A percentile compares a stretch with the other conserved stretches of the same genome.
Evolutionary conservation across 164 flowering plant genomes (phyloP).

Genomic region (Macadamia integrifolia): DNA sequence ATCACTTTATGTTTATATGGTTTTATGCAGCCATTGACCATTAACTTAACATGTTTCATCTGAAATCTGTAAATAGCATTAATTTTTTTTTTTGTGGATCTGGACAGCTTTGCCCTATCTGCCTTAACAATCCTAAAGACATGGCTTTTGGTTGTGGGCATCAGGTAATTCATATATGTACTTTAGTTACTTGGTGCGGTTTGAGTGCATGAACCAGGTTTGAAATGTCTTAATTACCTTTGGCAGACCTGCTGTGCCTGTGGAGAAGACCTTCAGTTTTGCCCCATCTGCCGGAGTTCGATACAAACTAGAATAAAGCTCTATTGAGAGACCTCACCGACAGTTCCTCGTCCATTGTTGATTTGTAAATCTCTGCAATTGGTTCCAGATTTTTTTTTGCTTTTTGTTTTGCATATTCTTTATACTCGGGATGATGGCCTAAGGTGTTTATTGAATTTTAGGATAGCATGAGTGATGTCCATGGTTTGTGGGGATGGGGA

Average conservation of each 20-base stretch:
- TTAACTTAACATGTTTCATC: too few relatives aligned
- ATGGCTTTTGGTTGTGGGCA: conserved; percentile 95
- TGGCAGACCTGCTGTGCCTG: conserved; percentile 60
- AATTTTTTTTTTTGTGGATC: conserved; percentile 7
- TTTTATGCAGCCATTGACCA: too few relatives aligned
- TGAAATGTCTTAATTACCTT: not conserved
- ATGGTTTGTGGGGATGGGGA: too few relatives aligned
- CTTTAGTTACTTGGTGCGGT: not conserved
- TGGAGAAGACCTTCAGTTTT: conserved; percentile 35
- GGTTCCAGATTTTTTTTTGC: too few relatives aligned
- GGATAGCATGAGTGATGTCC: too few relatives aligned
- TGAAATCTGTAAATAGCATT: not conserved
- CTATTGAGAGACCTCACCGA: conserved; percentile 16
- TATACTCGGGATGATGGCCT: too few relatives aligned
- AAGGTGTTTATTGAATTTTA: too few relatives aligned
- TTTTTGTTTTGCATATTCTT: too few relatives aligned
- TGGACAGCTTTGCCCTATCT: conserved; percentile 74
- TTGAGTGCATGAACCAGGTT: not conserved
- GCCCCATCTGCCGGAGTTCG: conserved; percentile 51
- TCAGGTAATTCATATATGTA: conserved; percentile 41
- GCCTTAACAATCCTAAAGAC: conserved; percentile 55
- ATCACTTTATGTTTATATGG: not conserved
- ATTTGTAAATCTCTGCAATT: not conserved
- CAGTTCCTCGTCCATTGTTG: too few relatives aligned
- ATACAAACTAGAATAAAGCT: conserved; percentile 52